phyloP scores from a whole-genome alignment of 441 rosid genomes.

The Bocquillonia castaneifolia region DNA sequence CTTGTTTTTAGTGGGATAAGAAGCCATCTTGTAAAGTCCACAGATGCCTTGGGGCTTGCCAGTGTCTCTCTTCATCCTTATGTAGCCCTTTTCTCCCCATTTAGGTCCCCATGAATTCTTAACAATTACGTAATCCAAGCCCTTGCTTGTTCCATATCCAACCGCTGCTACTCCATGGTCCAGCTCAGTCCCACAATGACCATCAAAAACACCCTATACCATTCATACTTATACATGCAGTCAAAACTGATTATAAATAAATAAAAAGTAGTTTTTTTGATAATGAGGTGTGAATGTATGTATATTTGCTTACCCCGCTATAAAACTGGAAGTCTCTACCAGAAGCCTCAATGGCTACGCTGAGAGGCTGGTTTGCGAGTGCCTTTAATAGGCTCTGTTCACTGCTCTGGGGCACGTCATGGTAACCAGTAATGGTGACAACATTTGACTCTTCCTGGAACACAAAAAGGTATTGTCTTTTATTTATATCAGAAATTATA shows the following conservation, averaged over 20 bases:
- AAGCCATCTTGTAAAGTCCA: conserved; percentile 91
- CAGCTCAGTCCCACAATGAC: conserved; percentile 67
- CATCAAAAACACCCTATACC: conserved; percentile 65
- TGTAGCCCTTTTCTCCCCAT: conserved; percentile 92
- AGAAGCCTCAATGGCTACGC: conserved; percentile 94
- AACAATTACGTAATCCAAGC: conserved; percentile 62
- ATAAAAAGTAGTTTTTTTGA: too few species aligned
- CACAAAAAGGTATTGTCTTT: conserved; percentile 1
- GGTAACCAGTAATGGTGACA: conserved; percentile 73
- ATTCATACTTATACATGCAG: too few species aligned
- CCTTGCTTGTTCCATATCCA: conserved; percentile 79
- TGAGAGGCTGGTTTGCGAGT: conserved; percentile 78
- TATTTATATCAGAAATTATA: too few species aligned
- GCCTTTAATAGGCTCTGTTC: conserved; percentile 73
- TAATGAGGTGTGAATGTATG: too few species aligned
- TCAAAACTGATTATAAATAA: too few species aligned
- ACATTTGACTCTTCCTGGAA: conserved; percentile 49
- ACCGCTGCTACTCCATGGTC: conserved; percentile 93
- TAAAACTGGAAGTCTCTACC: conserved; percentile 91
- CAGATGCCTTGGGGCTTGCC: conserved; percentile 77
- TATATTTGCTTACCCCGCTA: conserved; percentile 53
- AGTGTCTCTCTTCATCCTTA: conserved; percentile 78
- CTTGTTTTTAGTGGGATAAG: conserved; percentile 70
- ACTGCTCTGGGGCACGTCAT: conserved; percentile 68
- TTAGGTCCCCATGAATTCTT: conserved; percentile 89